phyloP scores from a whole-genome alignment of 257 asterid species.

The Ballota nigra region DNA sequence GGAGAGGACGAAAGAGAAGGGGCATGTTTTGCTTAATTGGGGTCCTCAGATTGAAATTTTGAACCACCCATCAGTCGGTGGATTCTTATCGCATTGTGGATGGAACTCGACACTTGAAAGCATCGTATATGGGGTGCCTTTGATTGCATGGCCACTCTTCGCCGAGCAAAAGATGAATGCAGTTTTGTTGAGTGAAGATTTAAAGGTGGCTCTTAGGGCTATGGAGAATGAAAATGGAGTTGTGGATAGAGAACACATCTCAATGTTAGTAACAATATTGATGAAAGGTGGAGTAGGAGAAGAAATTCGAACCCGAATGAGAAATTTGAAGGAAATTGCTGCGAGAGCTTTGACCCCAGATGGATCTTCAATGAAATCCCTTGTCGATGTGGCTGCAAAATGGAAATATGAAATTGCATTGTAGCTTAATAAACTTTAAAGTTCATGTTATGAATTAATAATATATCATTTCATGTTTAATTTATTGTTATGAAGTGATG shows the following conservation, averaged over 20 bases:
- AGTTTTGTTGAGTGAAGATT: constrained; percentile 22
- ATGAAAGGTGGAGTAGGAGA: too few species aligned
- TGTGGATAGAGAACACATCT: constrained; percentile 19
- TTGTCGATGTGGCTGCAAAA: too few species aligned
- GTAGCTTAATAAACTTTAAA: too few species aligned
- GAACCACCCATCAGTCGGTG: constrained; percentile 36
- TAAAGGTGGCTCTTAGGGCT: constrained; percentile 22
- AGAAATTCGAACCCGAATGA: too few species aligned
- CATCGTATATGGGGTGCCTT: constrained; percentile 37
- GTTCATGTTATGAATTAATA: too few species aligned
- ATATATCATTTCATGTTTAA: too few species aligned
- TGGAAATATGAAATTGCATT: too few species aligned
- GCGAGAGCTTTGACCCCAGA: background rate
- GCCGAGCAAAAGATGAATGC: constrained; percentile 54
- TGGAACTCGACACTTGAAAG: constrained; percentile 54
- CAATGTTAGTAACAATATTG: too few species aligned
- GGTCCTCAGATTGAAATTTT: constrained; percentile 45
- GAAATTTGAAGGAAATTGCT: constrained; percentile 12
- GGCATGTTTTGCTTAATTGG: constrained; percentile 35
- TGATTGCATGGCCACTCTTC: constrained; percentile 48
- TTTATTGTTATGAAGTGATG: too few species aligned
- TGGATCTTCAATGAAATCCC: too few species aligned
- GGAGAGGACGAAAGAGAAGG: constrained; percentile 31
- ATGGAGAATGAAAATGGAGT: constrained; percentile 20
- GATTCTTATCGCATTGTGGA: constrained; percentile 47